A percentile compares a stretch with the other conserved stretches of the same genome.
Conservation (phyloP, 2,329 filamentous ascomycete species). For the Dactylellina sp. region DNA sequence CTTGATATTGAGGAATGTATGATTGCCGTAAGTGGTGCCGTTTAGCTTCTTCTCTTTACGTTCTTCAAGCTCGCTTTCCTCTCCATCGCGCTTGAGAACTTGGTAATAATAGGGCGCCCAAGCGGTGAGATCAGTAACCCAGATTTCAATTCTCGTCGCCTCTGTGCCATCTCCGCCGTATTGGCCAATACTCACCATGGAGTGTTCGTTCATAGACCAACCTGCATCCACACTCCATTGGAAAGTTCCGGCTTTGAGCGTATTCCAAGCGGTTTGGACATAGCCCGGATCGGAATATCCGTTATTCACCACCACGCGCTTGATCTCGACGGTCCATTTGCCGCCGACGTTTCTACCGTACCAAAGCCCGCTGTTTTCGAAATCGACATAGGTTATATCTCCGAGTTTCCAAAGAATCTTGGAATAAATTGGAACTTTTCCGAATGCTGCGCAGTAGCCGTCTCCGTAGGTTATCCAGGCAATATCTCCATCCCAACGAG, state of each 20-base stretch:
- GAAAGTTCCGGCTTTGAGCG: conserved; percentile 24
- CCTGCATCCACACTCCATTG: background rate
- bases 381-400: conserved; percentile 1
- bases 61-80: background rate
- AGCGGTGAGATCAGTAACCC: conserved; percentile 19
- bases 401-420: conserved; percentile 23
- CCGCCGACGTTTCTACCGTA: conserved; percentile 16
- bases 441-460: conserved; percentile 22
- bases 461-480: conserved; percentile 18
- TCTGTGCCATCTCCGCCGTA: conserved; percentile 20
- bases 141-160: conserved; percentile 26
- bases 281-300: conserved; percentile 17
- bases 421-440: conserved; percentile 16
- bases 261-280: conserved; percentile 19
- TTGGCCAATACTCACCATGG: conserved; percentile 31
- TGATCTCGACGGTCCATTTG: conserved; percentile 36
- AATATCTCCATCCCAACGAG: conserved; percentile 29
- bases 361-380: conserved; percentile 28
- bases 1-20: conserved; percentile 17
- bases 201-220: conserved; percentile 19
- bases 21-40: conserved; percentile 6
- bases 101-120: conserved; percentile 25
- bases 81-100: conserved; percentile 10
- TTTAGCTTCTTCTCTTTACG: background rate
- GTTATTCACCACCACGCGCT: conserved; percentile 26